phyloP scores from a whole-genome alignment of 768 basidiomycete genomes.

The Lactifluus pinguis region DNA sequence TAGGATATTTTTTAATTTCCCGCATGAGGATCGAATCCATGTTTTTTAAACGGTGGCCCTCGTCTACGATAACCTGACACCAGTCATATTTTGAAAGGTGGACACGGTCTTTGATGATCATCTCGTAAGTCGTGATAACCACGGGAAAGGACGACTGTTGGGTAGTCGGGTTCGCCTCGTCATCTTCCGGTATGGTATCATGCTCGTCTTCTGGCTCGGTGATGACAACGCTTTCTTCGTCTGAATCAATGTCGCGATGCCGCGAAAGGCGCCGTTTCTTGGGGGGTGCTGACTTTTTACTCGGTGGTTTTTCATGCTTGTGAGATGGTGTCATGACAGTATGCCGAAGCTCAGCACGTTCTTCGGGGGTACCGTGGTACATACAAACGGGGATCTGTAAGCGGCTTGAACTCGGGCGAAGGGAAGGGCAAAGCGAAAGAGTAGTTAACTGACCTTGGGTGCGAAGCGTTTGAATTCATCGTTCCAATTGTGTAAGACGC shows the following conservation, averaged over 20 bases:
- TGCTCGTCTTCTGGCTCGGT: neutral
- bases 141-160: slow-evolving; percentile 51
- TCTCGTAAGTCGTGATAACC: slow-evolving; percentile 88
- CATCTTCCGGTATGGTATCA: neutral
- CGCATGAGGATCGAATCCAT: slow-evolving; percentile 82
- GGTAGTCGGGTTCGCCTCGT: slow-evolving; percentile 25
- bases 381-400: slow-evolving; percentile 73
- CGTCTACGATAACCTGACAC: slow-evolving; percentile 94
- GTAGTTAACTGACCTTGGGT: slow-evolving; percentile 50
- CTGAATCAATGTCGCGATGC: neutral
- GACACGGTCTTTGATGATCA: slow-evolving; percentile 75
- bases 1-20: slow-evolving; percentile 80
- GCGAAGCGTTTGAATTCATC: slow-evolving; percentile 81
- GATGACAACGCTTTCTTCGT: slow-evolving; percentile 4
- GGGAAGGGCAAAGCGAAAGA: neutral
- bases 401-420: neutral
- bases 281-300: neutral
- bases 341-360: slow-evolving; percentile 67
- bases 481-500: slow-evolving; percentile 87
- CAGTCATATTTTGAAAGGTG: slow-evolving; percentile 60
- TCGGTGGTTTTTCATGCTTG: neutral
- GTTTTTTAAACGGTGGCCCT: slow-evolving; percentile 94
- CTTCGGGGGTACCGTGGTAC: slow-evolving; percentile 80
- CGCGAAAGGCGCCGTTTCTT: neutral
- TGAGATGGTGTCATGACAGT: slow-evolving; percentile 1